A percentile compares a stretch with the other conserved stretches of the same genome.
Conservation (phyloP, 345 rosid species). For the Syzygium oleosum region DNA sequence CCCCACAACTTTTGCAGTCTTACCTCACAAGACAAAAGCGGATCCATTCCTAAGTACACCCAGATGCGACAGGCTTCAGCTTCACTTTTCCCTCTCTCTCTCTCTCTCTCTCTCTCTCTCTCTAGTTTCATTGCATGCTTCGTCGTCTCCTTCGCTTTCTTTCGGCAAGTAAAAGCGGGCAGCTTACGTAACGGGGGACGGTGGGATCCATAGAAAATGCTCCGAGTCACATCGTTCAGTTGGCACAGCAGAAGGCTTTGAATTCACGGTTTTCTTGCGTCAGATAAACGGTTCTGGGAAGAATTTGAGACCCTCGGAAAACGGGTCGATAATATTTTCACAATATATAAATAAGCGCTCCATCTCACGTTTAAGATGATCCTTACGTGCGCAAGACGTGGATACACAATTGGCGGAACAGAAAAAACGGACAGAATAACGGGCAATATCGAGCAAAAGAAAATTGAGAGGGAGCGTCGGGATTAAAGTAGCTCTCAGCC, state of each 20-base stretch:
- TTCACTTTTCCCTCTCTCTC: background rate
- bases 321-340: background rate
- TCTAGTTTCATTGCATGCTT: background rate
- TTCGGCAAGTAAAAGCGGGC: background rate
- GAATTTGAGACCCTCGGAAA: background rate
- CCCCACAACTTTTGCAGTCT: background rate
- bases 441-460: background rate
- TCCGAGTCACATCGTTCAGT: background rate
- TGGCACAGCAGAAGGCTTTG: background rate
- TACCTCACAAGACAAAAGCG: background rate
- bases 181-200: background rate
- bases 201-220: background rate
- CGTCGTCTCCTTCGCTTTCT: background rate
- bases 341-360: background rate
- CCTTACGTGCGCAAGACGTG: background rate
- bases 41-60: background rate
- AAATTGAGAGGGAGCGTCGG: background rate
- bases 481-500: background rate
- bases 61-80: background rate
- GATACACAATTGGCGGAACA: background rate
- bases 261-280: background rate
- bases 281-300: background rate
- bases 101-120: background rate
- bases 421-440: background rate
- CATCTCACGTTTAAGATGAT: background rate